phyloP scores from a whole-genome alignment of 352 stramenopile species.

The Phytophthora meadii region DNA sequence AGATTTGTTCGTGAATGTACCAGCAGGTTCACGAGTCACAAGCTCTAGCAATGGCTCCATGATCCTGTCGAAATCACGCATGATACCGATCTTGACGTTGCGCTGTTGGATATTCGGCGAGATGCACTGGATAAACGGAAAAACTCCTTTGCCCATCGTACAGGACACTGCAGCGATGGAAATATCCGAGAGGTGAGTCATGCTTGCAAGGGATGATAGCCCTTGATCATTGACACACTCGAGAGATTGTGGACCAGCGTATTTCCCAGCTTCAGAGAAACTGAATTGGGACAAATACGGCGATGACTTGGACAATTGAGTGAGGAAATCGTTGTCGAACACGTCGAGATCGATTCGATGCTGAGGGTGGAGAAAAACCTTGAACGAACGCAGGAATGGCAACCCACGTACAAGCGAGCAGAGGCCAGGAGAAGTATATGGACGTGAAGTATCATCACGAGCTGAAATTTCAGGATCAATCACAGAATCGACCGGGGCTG shows the following conservation, averaged over 20 bases:
- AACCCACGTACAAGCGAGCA: conserved; percentile 41
- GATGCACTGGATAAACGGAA: conserved; percentile 36
- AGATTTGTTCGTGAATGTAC: conserved; percentile 23
- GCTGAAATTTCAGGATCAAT: conserved; percentile 12
- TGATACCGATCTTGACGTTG: conserved; percentile 52
- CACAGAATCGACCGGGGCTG: conserved; percentile 11
- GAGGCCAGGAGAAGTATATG: conserved; percentile 43
- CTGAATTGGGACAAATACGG: conserved; percentile 47
- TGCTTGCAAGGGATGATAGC: conserved; percentile 34
- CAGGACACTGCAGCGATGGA: conserved; percentile 38
- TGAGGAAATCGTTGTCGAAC: conserved; percentile 49
- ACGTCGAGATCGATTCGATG: conserved; percentile 48
- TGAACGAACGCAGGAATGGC: conserved; percentile 41
- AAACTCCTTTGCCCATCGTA: conserved; percentile 24
- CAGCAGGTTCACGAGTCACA: conserved; percentile 31
- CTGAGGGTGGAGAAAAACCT: conserved; percentile 46
- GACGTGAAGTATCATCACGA: conserved; percentile 23
- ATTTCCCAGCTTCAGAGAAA: conserved; percentile 41
- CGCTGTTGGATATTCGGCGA: conserved; percentile 42
- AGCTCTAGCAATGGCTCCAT: conserved; percentile 41
- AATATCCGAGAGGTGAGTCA: conserved; percentile 51
- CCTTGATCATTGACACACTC: conserved; percentile 39
- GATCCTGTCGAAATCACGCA: conserved; percentile 40
- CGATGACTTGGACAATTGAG: conserved; percentile 24
- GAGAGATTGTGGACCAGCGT: conserved; percentile 40